These are phyloP conservation scores for Pestalotiopsis sp. DNA, from an alignment of 2,329 filamentous ascomycete species.

Conservation along the genomic window DNA sequence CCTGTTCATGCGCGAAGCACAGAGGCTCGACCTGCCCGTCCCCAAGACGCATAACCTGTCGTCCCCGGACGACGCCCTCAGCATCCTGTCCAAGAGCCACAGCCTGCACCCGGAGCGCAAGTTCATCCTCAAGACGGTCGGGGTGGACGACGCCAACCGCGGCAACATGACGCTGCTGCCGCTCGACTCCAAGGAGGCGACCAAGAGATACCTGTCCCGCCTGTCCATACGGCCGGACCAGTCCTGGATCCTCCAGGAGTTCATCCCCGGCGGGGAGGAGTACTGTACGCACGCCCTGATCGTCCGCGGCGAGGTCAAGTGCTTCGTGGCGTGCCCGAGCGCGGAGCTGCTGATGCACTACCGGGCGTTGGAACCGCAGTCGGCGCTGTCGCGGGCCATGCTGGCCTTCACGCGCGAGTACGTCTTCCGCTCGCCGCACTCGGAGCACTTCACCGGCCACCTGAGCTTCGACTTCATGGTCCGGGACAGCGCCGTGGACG, in stretches of 20 bases:
- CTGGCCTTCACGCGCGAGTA: slow-evolving; percentile 65
- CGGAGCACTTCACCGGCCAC: slow-evolving; percentile 64
- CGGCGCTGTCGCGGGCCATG: slow-evolving; percentile 61
- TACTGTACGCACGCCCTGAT: slow-evolving; percentile 74
- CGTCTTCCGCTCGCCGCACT: slow-evolving; percentile 46
- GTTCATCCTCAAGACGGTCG: slow-evolving; percentile 70
- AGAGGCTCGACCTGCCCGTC: slow-evolving; percentile 53
- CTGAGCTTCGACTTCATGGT: slow-evolving; percentile 74
- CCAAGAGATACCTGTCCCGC: slow-evolving; percentile 53
- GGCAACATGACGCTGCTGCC: slow-evolving; percentile 69
- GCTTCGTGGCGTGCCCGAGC: slow-evolving; percentile 69
- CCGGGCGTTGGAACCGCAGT: slow-evolving; percentile 55
- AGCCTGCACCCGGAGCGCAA: slow-evolving; percentile 31
- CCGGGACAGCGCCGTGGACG: slow-evolving; percentile 36
- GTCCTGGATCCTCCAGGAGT: slow-evolving; percentile 73
- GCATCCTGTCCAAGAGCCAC: slow-evolving; percentile 45
- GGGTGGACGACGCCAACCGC: slow-evolving; percentile 61
- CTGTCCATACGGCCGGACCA: slow-evolving; percentile 55
- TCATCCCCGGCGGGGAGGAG: slow-evolving; percentile 60
- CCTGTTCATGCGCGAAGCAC: slow-evolving; percentile 63
- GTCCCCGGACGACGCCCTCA: slow-evolving; percentile 53
- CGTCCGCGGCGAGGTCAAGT: slow-evolving; percentile 64
- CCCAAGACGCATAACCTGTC: slow-evolving; percentile 57
- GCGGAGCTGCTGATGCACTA: slow-evolving; percentile 69
- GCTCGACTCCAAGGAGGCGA: slow-evolving; percentile 51